Evolutionary conservation across 352 stramenopile species (phyloP).

Genomic region (Pythium coloratum): DNA sequence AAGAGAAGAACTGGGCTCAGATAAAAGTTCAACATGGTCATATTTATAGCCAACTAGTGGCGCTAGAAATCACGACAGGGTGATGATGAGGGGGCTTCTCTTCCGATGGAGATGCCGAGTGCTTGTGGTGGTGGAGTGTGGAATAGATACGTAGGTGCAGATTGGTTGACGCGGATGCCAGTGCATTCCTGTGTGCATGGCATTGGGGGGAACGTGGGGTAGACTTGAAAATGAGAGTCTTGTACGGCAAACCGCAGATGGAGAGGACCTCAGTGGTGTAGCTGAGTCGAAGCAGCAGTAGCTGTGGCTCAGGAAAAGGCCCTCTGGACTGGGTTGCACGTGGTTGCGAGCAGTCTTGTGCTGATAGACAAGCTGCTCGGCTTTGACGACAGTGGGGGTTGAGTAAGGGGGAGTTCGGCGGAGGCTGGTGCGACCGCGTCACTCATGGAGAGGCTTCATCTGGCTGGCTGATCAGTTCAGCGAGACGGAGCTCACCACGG

Average conservation of each 20-base stretch:
- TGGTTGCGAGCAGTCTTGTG: conserved; percentile 1
- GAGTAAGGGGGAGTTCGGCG: background rate
- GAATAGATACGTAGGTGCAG: conserved; percentile 1
- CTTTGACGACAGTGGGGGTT: background rate
- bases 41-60: background rate
- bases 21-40: background rate
- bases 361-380: background rate
- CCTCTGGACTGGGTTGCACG: background rate
- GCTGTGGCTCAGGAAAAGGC: background rate
- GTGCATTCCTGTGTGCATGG: background rate
- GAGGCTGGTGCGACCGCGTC: background rate
- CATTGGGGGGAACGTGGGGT: background rate
- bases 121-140: background rate
- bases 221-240: background rate
- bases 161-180: background rate
- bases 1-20: background rate
- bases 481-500: background rate
- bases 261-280: background rate
- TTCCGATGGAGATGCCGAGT: background rate
- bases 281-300: background rate
- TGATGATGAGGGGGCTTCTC: background rate
- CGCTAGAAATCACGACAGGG: background rate
- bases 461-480: conserved; percentile 1
- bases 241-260: background rate
- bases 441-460: background rate